Conservation (phyloP, 148 eudicot species). For the Silene uniflora region DNA sequence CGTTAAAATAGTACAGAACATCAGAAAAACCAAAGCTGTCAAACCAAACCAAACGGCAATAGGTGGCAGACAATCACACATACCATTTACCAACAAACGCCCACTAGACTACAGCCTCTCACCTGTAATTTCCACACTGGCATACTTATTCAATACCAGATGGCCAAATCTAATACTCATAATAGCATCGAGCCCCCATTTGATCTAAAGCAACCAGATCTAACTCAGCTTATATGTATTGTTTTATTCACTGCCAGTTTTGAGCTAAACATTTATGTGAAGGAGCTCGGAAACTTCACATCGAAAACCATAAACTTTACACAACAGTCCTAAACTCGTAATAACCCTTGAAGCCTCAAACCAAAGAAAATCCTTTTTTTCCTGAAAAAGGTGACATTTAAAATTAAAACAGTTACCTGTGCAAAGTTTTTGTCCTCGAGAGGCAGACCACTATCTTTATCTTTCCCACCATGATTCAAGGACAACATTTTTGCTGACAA, state of each 20-base stretch:
- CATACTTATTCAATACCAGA: no score
- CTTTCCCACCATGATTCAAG: conserved; percentile 31
- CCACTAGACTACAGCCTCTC: background rate
- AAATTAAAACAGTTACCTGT: conserved; percentile 42
- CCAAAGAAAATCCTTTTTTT: background rate
- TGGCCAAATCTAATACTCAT: no score
- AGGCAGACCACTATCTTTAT: conserved; percentile 27
- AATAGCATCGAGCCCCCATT: no score
- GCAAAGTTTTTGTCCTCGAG: conserved; percentile 39
- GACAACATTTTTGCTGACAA: conserved; percentile 43
- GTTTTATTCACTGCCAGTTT: no score
- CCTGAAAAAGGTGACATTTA: background rate
- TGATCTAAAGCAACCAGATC: no score
- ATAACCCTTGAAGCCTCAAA: background rate
- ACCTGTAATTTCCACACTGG: background rate
- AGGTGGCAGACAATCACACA: background rate
- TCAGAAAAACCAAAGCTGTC: background rate
- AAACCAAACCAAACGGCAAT: background rate
- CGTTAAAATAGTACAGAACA: background rate
- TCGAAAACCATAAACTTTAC: no score
- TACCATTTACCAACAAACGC: background rate
- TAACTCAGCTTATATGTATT: no score
- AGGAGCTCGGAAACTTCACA: no score
- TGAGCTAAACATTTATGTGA: no score
- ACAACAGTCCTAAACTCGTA: background rate